A percentile compares a stretch with the other conserved stretches of the same genome.
These are phyloP conservation scores for Emmonsia crescens DNA, from an alignment of 2,329 filamentous ascomycete genomes.

Conservation along the genomic window DNA sequence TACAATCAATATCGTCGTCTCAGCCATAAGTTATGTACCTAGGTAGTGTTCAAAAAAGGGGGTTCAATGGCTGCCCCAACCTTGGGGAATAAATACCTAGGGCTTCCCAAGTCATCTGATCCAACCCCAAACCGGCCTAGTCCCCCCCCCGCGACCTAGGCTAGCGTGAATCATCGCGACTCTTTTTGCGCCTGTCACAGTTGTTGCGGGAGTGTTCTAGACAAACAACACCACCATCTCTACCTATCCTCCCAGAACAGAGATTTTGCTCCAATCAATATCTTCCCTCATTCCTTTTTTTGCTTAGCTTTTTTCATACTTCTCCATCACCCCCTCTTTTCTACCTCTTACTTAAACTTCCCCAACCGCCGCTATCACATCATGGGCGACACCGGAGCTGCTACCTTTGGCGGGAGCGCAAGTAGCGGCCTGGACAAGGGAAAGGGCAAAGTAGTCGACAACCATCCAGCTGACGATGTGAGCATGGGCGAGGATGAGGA, in stretches of 20 bases:
- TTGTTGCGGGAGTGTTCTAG: no score
- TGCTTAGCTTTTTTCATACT: neutral
- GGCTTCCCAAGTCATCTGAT: neutral
- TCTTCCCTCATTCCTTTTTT: neutral
- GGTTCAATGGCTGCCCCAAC: no score
- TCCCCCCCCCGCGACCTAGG: neutral
- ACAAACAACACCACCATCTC: neutral
- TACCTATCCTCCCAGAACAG: neutral
- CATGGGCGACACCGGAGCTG: conserved; percentile 3
- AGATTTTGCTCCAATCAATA: neutral
- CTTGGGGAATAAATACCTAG: neutral
- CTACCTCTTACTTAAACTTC: neutral
- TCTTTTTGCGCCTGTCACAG: no score
- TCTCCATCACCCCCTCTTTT: conserved; percentile 6
- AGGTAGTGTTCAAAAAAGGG: no score
- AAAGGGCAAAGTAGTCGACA: conserved; percentile 68
- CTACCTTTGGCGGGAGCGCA: neutral
- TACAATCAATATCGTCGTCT: neutral
- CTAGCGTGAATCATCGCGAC: no score
- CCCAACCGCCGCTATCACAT: neutral
- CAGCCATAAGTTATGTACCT: no score
- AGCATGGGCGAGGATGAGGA: conserved; percentile 68
- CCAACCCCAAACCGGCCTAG: neutral
- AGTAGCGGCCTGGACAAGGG: conserved; percentile 53
- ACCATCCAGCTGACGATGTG: conserved; percentile 44